Conservation (phyloP, 441 rosid species). For the Corymbia citriodora region DNA sequence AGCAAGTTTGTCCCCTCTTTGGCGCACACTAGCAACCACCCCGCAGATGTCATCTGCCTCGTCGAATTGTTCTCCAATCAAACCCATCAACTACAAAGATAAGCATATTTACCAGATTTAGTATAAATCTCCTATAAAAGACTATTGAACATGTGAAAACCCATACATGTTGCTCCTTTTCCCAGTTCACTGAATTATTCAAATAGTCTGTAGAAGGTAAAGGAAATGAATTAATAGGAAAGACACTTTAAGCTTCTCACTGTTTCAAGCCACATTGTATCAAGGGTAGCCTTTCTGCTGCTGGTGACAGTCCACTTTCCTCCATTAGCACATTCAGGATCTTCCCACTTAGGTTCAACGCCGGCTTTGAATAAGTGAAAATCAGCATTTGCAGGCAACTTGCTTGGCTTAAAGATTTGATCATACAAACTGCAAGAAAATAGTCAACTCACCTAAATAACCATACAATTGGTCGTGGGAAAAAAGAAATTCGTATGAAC, state of each 20-base stretch:
- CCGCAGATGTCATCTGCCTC: slow-evolving; percentile 71
- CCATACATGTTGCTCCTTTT: not conserved
- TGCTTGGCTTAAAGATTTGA: slow-evolving; percentile 65
- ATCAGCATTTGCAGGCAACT: slow-evolving; percentile 36
- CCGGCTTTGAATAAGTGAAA: slow-evolving; percentile 63
- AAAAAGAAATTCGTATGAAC: not conserved
- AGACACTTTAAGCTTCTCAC: slow-evolving; percentile 15
- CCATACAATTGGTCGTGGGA: not conserved
- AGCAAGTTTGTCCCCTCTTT: slow-evolving; percentile 53
- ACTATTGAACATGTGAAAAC: not conserved
- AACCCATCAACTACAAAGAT: slow-evolving; percentile 47
- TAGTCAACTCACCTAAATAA: not conserved
- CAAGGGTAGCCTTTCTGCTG: slow-evolving; percentile 36
- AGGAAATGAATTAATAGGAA: not conserved
- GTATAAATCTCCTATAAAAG: not conserved
- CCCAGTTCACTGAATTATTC: not conserved
- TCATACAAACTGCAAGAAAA: slow-evolving; percentile 58
- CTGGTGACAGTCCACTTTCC: slow-evolving; percentile 59
- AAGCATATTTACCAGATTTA: not conserved
- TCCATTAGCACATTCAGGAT: slow-evolving; percentile 64
- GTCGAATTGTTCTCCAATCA: slow-evolving; percentile 69
- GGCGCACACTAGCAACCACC: slow-evolving; percentile 63
- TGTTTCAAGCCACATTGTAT: slow-evolving; percentile 60
- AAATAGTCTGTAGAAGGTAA: not conserved
- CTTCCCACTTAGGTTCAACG: slow-evolving; percentile 75